Evolutionary conservation across 805 yeast genomes (phyloP), one percentile per base, ranked within the genome.

Genomic region (Myxozyma neglecta): DNA sequence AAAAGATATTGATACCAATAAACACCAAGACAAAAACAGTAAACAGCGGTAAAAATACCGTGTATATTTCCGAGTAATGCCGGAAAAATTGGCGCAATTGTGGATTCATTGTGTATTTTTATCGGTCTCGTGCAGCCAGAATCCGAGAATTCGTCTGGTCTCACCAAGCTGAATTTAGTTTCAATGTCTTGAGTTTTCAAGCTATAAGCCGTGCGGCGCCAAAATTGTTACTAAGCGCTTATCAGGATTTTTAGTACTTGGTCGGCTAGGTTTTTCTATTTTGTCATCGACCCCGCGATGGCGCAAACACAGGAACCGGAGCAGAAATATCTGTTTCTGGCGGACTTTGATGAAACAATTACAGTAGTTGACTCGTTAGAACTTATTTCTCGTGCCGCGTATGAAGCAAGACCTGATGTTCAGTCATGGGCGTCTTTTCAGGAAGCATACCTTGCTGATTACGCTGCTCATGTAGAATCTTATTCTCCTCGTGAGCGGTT

Each of bases 311-410:
- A 46, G 37, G 32, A 24, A 24, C 29, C 29, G 4, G 29, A 24
- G 5, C 29, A 24, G n/a, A 20, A 51, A 8, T 51, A 40, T 42
- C 16, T 59, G n/a, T 18, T 65, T 7, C 43, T 65, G 13, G 53
- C 53, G 7, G 70, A 68, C 48, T 68, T 69, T 60, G 70, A 68
- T 47, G 70, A 68, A 32, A 68, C 70, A 2, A 48, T 68, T 8
- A 68, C 70, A 14, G 50, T 16, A 39, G 11, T 18, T 7, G 71
- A 66, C 40, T 68, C 69, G 7, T 48, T 68, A 48, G 34, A 47
- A 13, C 51, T 61, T 1, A 60, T 68, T 4, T 70, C 68, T 4
- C 57, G 53, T 8, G 69, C 67, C 6, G 71, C 60, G 13, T 67
- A 68, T 48, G 56, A 54, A 35, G 29, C 20, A 32, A 35, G 36